phyloP scores from a whole-genome alignment of 352 stramenopile genomes.

The Phytophthora hibernalis region DNA sequence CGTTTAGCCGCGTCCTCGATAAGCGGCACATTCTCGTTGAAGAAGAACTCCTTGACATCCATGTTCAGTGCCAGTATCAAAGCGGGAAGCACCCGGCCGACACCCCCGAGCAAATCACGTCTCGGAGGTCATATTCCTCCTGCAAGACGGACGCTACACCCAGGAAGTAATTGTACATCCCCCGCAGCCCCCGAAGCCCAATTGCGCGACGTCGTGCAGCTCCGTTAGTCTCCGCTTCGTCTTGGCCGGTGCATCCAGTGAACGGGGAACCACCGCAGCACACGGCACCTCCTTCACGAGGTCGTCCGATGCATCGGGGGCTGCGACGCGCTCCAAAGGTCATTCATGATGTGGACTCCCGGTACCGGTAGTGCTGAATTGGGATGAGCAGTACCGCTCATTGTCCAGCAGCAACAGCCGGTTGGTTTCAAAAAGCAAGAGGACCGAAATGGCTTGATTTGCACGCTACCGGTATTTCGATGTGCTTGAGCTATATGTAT shows the following conservation, averaged over 20 bases:
- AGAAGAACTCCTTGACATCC: slow-evolving; percentile 86
- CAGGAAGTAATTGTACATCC: slow-evolving; percentile 91
- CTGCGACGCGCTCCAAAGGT: slow-evolving; percentile 26
- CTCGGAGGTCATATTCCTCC: slow-evolving; percentile 75
- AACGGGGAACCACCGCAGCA: slow-evolving; percentile 11
- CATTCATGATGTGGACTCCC: slow-evolving; percentile 27
- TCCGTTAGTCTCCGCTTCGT: slow-evolving; percentile 56
- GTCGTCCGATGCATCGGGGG: slow-evolving; percentile 11
- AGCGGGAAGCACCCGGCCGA: slow-evolving; percentile 79
- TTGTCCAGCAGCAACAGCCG: slow-evolving; percentile 19
- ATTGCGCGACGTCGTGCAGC: slow-evolving; percentile 67
- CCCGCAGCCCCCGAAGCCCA: slow-evolving; percentile 82
- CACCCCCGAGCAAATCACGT: slow-evolving; percentile 82
- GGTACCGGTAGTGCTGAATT: slow-evolving; percentile 5
- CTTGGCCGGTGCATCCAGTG: slow-evolving; percentile 31
- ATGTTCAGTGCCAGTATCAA: slow-evolving; percentile 68
- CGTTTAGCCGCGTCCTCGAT: slow-evolving; percentile 67
- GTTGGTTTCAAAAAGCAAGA: not conserved
- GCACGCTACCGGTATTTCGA: not conserved
- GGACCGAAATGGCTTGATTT: not conserved
- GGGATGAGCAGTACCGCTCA: slow-evolving; percentile 7
- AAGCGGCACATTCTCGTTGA: slow-evolving; percentile 79
- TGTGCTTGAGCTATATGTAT: not conserved
- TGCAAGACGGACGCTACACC: slow-evolving; percentile 73
- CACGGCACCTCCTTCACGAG: slow-evolving; percentile 19